Base-by-base conservation (phyloP, 2,329 filamentous ascomycete species). In the Dothistroma septosporum region DNA sequence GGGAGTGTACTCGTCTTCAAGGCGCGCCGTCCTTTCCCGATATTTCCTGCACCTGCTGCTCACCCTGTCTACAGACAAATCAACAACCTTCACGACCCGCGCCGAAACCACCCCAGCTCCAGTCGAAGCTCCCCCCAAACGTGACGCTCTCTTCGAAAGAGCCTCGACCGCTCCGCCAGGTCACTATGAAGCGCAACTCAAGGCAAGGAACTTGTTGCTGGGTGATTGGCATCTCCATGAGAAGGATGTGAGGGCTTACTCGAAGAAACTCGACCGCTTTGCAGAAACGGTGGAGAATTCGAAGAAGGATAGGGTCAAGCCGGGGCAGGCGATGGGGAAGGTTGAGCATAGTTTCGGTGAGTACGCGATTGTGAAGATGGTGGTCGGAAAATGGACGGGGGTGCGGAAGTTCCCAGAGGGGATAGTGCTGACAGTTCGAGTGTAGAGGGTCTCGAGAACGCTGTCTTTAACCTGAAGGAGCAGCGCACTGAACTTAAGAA, bases 391-490 rank as follows among this genome's bases (percentile, higher is more conserved):
- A 28, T 3, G 21, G 19, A 49, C 24, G 46, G 32, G 31, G 22
- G 28, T 10, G 49, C 2, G 22, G 47, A 5, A 4, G 47, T 12
- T 10, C 11, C 24, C 21, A 22, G 14, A 28, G 11, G 50, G 22
- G 12, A 31, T 14, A 21, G 19, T 35, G 22, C 11, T 28, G 31
- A 19, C 12, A 14, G n/a, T 2, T 28, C 6, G 24, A 28, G 33
- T 8, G 46, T 62, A 47, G 60, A 62, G 48, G 41, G 53, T 5
- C 21, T 59, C 32, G 53, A 54, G n/a, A 62, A 59, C 48, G 60
- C 60, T 5, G 19, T 57, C 10, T 53, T 53, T 24, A 62, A 62
- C 33, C 24, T 62, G 48, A 53, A 55, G 53, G 48, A 50, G 47
- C 52, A 57, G 48, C 56, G 53, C 47, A 49, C 12, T 3, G 60